Evolutionary conservation across 176 grass and related monocot species (phyloP).

Genomic region (Pontederia paniculata): DNA sequence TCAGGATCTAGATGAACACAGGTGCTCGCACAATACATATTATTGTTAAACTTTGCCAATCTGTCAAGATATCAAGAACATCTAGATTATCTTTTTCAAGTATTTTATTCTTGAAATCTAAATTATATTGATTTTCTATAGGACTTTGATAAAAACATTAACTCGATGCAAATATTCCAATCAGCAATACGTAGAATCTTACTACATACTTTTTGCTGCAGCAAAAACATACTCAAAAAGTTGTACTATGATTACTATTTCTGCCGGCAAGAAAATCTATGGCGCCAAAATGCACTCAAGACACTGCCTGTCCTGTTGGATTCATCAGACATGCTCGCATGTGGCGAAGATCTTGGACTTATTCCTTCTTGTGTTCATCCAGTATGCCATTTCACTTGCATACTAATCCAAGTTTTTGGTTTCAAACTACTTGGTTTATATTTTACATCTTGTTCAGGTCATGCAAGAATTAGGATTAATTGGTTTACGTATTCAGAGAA

Average conservation of each 20-base stretch:
- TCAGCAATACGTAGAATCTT: constrained; percentile 71
- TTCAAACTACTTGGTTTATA: too few relatives aligned
- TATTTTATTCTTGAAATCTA: constrained; percentile 9
- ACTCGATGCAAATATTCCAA: too few relatives aligned
- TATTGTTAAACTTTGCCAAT: constrained; percentile 2
- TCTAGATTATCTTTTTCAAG: too few relatives aligned
- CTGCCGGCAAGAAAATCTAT: constrained; percentile 77
- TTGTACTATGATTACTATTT: constrained; percentile 98
- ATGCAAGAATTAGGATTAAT: constrained; percentile 99
- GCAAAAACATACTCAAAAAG: constrained; percentile 93
- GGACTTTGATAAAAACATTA: too few relatives aligned
- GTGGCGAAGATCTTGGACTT: constrained; percentile 96
- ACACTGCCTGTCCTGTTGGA: constrained; percentile 88
- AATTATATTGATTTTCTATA: too few relatives aligned
- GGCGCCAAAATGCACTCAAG: constrained; percentile 89
- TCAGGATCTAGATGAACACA: constrained; percentile 66
- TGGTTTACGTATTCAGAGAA: constrained; percentile 94
- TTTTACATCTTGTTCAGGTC: constrained; percentile 49
- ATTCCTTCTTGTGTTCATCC: constrained; percentile 99
- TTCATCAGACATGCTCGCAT: constrained; percentile 94
- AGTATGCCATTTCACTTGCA: constrained; percentile 35
- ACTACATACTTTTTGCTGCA: constrained; percentile 84
- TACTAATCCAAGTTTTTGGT: constrained; percentile 20
- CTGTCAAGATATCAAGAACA: too few relatives aligned
- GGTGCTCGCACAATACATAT: constrained; percentile 11